phyloP scores from a whole-genome alignment of 306 rosid species.

The Glycyrrhiza uralensis region DNA sequence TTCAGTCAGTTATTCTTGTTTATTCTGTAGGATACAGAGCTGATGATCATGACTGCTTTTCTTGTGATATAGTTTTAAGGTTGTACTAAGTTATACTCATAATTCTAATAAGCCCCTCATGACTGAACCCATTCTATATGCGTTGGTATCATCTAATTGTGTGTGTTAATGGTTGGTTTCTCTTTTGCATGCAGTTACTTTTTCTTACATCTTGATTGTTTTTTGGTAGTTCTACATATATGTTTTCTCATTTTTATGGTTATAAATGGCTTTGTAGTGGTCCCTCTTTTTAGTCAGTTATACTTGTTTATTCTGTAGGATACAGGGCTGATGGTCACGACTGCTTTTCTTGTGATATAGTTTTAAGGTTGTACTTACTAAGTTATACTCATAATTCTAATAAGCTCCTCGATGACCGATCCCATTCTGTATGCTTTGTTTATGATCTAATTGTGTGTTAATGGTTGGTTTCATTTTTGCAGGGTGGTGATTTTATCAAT shows the following conservation, averaged over 20 bases:
- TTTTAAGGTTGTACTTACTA: slow-evolving; percentile 78
- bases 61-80: slow-evolving; percentile 67
- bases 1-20: slow-evolving; percentile 66
- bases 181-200: slow-evolving; percentile 42
- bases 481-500: slow-evolving; percentile 91
- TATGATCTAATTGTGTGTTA: slow-evolving; percentile 18
- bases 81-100: slow-evolving; percentile 57
- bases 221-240: slow-evolving; percentile 6
- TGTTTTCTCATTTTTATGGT: slow-evolving; percentile 34
- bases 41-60: slow-evolving; percentile 78
- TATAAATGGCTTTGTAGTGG: slow-evolving; percentile 61
- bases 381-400: slow-evolving; percentile 45
- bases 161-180: slow-evolving; percentile 31
- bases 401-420: slow-evolving; percentile 40
- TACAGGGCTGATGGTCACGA: slow-evolving; percentile 80
- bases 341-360: slow-evolving; percentile 80
- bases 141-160: not conserved
- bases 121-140: slow-evolving; percentile 45
- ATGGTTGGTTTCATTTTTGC: slow-evolving; percentile 35
- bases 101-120: slow-evolving; percentile 43
- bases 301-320: slow-evolving; percentile 93
- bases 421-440: slow-evolving; percentile 24
- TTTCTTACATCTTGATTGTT: not conserved
- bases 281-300: slow-evolving; percentile 34
- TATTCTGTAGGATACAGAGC: slow-evolving; percentile 93